Conservation (phyloP, 2,329 filamentous ascomycete species). For the Colletotrichum tamarilloi region DNA sequence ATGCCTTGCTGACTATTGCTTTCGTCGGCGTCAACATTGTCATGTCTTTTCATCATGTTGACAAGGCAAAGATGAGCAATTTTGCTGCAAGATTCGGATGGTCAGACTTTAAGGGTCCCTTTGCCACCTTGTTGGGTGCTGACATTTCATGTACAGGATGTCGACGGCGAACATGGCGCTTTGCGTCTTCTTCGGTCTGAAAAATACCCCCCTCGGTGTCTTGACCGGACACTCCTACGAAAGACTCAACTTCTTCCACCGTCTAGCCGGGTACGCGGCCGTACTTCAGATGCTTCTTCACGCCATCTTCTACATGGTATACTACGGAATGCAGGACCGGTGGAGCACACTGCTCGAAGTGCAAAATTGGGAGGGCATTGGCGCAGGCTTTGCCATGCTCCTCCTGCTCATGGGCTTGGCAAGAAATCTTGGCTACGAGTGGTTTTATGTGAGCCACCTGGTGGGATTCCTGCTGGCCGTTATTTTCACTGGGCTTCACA, state of each 20-base stretch:
- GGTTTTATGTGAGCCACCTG: slow-evolving; percentile 47
- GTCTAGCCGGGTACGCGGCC: slow-evolving; percentile 50
- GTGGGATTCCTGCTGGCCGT: slow-evolving; percentile 46
- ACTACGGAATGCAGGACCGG: not conserved
- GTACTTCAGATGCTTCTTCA: not conserved
- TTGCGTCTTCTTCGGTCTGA: slow-evolving; percentile 54
- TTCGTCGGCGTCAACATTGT: slow-evolving; percentile 48
- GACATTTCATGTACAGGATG: not conserved
- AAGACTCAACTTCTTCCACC: slow-evolving; percentile 66
- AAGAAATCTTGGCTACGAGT: slow-evolving; percentile 44
- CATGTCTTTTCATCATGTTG: slow-evolving; percentile 46
- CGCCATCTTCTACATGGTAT: not conserved
- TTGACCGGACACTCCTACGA: slow-evolving; percentile 67
- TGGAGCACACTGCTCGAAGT: not conserved
- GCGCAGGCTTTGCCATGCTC: slow-evolving; percentile 42
- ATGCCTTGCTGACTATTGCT: slow-evolving; percentile 41
- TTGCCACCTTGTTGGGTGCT: not conserved
- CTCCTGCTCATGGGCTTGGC: slow-evolving; percentile 40
- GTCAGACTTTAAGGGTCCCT: slow-evolving; percentile 51
- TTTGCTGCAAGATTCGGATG: slow-evolving; percentile 50
- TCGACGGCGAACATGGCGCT: not conserved
- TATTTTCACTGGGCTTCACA: slow-evolving; percentile 48
- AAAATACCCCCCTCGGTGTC: slow-evolving; percentile 66
- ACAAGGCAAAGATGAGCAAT: slow-evolving; percentile 45
- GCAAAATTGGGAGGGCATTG: slow-evolving; percentile 44